These are phyloP conservation scores for Citrullus colocynthis DNA, from an alignment of 306 rosid species.

Conservation along the genomic window DNA sequence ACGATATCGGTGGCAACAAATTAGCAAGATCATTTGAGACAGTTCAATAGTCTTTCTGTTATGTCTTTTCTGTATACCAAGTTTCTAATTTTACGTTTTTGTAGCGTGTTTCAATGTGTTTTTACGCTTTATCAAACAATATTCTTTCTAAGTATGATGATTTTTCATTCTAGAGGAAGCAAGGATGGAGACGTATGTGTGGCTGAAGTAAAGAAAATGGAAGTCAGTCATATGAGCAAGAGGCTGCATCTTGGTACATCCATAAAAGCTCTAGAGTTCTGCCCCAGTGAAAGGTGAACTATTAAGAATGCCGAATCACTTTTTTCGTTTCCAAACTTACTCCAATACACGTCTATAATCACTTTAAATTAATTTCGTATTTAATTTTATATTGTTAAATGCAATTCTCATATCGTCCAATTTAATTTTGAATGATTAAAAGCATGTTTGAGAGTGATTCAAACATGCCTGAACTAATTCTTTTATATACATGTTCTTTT, in stretches of 20 bases:
- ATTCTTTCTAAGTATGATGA: background rate
- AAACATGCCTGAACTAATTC: background rate
- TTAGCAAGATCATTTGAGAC: background rate
- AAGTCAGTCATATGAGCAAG: slow-evolving; percentile 66
- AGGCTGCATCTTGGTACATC: slow-evolving; percentile 78
- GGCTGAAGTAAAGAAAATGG: slow-evolving; percentile 86
- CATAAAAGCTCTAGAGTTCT: slow-evolving; percentile 62
- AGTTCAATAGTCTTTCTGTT: background rate
- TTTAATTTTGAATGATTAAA: too few relatives aligned
- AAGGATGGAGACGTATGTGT: slow-evolving; percentile 88
- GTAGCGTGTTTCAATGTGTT: background rate
- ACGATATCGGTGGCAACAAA: background rate
- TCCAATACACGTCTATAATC: too few relatives aligned
- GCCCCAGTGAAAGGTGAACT: slow-evolving; percentile 77
- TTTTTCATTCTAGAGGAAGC: slow-evolving; percentile 49
- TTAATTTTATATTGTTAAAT: too few relatives aligned
- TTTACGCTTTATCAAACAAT: background rate
- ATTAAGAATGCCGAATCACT: too few relatives aligned
- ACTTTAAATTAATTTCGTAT: too few relatives aligned
- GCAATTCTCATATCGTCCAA: too few relatives aligned
- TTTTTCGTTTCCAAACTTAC: too few relatives aligned
- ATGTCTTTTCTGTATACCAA: background rate
- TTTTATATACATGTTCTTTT: background rate
- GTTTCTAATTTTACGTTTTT: background rate
- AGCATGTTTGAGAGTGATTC: too few relatives aligned